Conservation (phyloP, 495 filamentous ascomycete species). For the Elaphomyces granulatus region DNA sequence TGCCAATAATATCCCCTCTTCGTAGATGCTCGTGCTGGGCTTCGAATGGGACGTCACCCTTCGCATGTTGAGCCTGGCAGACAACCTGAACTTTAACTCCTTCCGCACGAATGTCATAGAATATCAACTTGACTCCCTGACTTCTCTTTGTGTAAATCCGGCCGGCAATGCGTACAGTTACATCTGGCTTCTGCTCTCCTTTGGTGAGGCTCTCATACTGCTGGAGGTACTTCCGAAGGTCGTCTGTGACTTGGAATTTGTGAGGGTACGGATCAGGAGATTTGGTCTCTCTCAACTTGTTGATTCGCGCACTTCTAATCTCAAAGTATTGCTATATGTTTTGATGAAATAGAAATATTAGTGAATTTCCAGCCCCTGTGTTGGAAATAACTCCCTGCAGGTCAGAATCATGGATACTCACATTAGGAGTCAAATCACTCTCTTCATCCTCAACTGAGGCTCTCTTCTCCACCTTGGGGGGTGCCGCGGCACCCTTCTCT, state of each 20-base stretch:
- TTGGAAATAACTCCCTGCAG: not conserved
- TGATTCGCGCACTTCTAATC: constrained; percentile 73
- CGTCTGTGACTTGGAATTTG: constrained; percentile 82
- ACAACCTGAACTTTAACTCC: constrained; percentile 81
- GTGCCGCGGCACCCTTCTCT: constrained; percentile 64
- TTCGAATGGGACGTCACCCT: constrained; percentile 50
- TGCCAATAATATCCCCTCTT: constrained; percentile 80
- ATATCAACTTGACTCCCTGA: constrained; percentile 71
- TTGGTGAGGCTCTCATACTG: constrained; percentile 65
- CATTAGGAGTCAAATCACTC: constrained; percentile 79
- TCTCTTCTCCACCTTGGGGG: constrained; percentile 56
- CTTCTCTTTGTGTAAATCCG: constrained; percentile 82
- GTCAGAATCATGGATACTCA: constrained; percentile 27
- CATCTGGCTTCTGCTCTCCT: constrained; percentile 64
- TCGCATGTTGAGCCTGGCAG: constrained; percentile 65
- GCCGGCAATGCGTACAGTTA: constrained; percentile 58
- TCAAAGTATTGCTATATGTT: constrained; percentile 89
- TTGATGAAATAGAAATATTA: not conserved
- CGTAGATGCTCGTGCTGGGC: constrained; percentile 82
- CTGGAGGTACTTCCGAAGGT: constrained; percentile 60
- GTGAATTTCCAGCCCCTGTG: constrained; percentile 7
- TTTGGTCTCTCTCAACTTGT: constrained; percentile 69
- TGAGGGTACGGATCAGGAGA: constrained; percentile 87
- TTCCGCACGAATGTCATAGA: constrained; percentile 83
- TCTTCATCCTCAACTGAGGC: constrained; percentile 52